phyloP scores from a whole-genome alignment of 306 rosid genomes.

The Corylus americana region DNA sequence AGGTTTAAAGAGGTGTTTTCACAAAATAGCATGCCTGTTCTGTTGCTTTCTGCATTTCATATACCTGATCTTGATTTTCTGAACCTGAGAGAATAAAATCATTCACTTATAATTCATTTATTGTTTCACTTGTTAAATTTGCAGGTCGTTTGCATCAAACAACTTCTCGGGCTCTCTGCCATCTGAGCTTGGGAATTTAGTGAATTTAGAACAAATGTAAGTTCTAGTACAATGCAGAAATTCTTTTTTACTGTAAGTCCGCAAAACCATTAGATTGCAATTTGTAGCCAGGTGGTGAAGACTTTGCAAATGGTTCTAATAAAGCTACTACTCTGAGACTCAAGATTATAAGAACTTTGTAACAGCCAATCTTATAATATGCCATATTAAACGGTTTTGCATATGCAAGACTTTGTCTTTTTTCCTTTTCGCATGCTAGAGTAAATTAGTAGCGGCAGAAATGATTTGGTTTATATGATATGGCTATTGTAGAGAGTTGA shows the following conservation, averaged over 20 bases:
- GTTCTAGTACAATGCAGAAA: constrained; percentile 5
- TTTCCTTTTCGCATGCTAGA: neutral
- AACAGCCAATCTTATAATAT: neutral
- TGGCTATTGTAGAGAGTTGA: neutral
- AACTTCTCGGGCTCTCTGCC: constrained; percentile 80
- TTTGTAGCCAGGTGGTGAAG: neutral
- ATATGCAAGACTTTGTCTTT: neutral
- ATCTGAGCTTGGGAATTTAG: constrained; percentile 63
- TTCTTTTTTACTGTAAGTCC: neutral
- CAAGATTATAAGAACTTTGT: neutral
- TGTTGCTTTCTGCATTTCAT: neutral
- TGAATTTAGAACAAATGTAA: constrained; percentile 57
- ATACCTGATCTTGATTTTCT: neutral
- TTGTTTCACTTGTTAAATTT: constrained; percentile 23
- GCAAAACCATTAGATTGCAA: neutral
- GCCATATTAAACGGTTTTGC: neutral
- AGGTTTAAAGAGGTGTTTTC: neutral
- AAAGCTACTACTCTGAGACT: neutral
- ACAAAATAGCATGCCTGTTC: neutral
- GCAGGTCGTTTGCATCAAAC: constrained; percentile 55
- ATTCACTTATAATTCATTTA: neutral
- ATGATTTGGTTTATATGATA: neutral
- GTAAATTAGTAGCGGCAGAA: too few relatives aligned
- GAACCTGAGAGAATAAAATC: neutral
- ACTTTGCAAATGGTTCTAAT: neutral